Conservation (phyloP, 352 stramenopile genomes). For the Globisporangium orthogonon region DNA sequence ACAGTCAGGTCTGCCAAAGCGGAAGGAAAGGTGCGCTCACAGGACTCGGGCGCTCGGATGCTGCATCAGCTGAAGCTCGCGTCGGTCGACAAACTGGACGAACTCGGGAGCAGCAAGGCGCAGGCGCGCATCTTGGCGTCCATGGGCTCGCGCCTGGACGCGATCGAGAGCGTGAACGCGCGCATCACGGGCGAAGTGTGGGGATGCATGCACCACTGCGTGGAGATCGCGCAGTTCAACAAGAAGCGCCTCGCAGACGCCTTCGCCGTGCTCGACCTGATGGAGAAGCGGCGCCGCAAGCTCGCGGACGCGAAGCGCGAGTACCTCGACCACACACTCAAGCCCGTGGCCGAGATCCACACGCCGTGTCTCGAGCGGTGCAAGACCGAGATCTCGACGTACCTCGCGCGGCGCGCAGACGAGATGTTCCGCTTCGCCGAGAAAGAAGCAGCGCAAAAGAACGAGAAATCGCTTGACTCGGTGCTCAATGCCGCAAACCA, state of each 20-base stretch:
- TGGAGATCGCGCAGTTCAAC: slow-evolving; percentile 76
- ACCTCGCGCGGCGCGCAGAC: slow-evolving; percentile 43
- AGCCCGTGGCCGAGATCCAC: slow-evolving; percentile 34
- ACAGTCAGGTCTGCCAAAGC: neutral
- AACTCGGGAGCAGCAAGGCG: slow-evolving; percentile 57
- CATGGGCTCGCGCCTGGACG: slow-evolving; percentile 55
- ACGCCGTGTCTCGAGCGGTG: slow-evolving; percentile 45
- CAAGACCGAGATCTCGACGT: slow-evolving; percentile 52
- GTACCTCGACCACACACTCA: slow-evolving; percentile 65
- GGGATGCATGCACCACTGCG: slow-evolving; percentile 77
- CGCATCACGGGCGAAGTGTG: slow-evolving; percentile 73
- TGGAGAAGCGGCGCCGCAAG: slow-evolving; percentile 55
- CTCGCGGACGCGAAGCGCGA: slow-evolving; percentile 50
- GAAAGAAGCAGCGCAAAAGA: slow-evolving; percentile 34
- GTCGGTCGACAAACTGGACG: slow-evolving; percentile 56
- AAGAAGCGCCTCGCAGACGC: slow-evolving; percentile 56
- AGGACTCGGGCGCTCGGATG: neutral
- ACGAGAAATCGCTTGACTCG: slow-evolving; percentile 51
- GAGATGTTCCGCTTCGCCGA: slow-evolving; percentile 62
- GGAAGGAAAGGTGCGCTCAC: neutral
- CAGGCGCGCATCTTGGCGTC: slow-evolving; percentile 62
- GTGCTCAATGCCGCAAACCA: slow-evolving; percentile 65
- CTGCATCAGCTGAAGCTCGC: slow-evolving; percentile 39
- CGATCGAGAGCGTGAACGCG: slow-evolving; percentile 46
- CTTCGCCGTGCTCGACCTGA: slow-evolving; percentile 71